Percentiles rank a stretch among this genome's conserved stretches.
These are phyloP conservation scores for Hypocrella siamensis DNA, from an alignment of 2,329 filamentous ascomycete species.

Conservation along the genomic window DNA sequence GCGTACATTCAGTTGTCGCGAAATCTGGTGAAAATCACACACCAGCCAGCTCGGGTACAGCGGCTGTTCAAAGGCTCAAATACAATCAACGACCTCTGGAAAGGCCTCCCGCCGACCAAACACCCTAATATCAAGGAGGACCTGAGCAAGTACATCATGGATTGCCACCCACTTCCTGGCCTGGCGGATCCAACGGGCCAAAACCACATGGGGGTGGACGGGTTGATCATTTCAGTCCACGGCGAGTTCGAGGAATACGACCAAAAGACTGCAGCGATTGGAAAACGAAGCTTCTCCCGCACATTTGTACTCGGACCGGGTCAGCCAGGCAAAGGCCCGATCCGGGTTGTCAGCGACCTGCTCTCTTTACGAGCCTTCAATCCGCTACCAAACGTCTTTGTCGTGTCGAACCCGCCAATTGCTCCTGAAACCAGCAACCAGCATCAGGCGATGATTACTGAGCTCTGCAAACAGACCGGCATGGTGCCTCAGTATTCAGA, in stretches of 20 bases:
- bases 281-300: slow-evolving; percentile 67
- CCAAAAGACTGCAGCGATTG: slow-evolving; percentile 33
- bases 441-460: slow-evolving; percentile 55
- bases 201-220: slow-evolving; percentile 52
- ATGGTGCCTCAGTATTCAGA: slow-evolving; percentile 69
- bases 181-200: slow-evolving; percentile 54
- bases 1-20: slow-evolving; percentile 63
- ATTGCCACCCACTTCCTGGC: slow-evolving; percentile 60
- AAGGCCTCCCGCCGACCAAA: slow-evolving; percentile 51
- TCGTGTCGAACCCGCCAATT: slow-evolving; percentile 11
- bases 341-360: slow-evolving; percentile 70
- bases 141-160: slow-evolving; percentile 62
- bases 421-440: slow-evolving; percentile 20
- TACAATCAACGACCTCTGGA: slow-evolving; percentile 54
- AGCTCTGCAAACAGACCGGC: slow-evolving; percentile 61
- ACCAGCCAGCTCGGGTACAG: slow-evolving; percentile 42
- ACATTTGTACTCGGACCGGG: slow-evolving; percentile 69
- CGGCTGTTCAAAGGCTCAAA: slow-evolving; percentile 50
- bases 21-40: slow-evolving; percentile 57
- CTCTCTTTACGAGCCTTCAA: slow-evolving; percentile 55
- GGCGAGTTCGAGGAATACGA: slow-evolving; percentile 72
- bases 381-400: slow-evolving; percentile 28
- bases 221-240: slow-evolving; percentile 64
- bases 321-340: slow-evolving; percentile 41
- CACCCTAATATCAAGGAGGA: slow-evolving; percentile 58